Conservation (phyloP, 805 yeast species). For the Candida montana region DNA sequence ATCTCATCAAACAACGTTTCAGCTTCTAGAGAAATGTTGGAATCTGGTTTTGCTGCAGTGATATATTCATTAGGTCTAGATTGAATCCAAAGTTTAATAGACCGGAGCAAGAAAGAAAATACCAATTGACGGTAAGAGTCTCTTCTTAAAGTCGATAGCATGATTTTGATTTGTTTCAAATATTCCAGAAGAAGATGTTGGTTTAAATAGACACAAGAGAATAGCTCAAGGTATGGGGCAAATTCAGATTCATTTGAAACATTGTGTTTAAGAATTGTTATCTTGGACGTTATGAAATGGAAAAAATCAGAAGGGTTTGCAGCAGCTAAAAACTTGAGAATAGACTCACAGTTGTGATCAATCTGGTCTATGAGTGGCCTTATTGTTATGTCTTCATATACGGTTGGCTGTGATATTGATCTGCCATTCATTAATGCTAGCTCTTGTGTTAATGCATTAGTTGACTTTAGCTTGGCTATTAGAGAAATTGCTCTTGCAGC, state of each 20-base stretch:
- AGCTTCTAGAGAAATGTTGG: conserved; percentile 23
- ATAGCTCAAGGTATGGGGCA: conserved; percentile 41
- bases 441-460: conserved; percentile 27
- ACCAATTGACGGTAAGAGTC: conserved; percentile 42
- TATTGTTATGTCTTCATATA: conserved; percentile 18
- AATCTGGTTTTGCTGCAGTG: conserved; percentile 18
- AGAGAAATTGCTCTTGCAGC: conserved; percentile 27
- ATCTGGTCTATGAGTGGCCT: conserved; percentile 27
- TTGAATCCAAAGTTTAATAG: conserved; percentile 44
- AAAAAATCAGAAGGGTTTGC: conserved; percentile 42
- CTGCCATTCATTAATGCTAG: conserved; percentile 27
- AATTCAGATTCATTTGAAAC: conserved; percentile 31
- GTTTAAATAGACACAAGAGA: conserved; percentile 39
- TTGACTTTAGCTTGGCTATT: conserved; percentile 29
- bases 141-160: conserved; percentile 34
- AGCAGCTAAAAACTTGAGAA: conserved; percentile 44
- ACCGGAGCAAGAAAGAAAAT: conserved; percentile 40
- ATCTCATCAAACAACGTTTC: conserved; percentile 34
- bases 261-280: conserved; percentile 30
- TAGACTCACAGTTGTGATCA: conserved; percentile 34
- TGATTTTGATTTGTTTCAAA: conserved; percentile 34
- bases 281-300: conserved; percentile 28
- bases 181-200: conserved; percentile 31
- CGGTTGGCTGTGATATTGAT: conserved; percentile 11
- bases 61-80: conserved; percentile 43